A percentile compares a stretch with the other conserved stretches of the same genome.
Evolutionary conservation across 2,329 filamentous ascomycete genomes (phyloP).

Genomic region (Cladosporium phlei): DNA sequence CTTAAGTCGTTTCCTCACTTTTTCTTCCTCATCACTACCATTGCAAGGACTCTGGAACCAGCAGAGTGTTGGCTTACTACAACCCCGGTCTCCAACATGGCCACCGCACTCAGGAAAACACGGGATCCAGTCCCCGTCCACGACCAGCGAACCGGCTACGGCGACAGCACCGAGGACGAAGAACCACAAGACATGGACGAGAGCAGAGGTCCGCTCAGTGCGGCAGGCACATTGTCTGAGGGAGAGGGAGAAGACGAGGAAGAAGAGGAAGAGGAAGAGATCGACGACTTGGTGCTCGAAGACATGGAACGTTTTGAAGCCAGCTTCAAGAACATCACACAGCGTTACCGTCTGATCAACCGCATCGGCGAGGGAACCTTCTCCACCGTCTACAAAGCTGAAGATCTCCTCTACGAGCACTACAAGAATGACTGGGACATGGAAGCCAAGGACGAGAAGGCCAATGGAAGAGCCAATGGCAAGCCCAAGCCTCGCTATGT

Average conservation of each 20-base stretch:
- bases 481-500: conserved; percentile 65
- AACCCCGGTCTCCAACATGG: conserved; percentile 17
- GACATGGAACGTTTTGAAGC: conserved; percentile 84
- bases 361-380: conserved; percentile 98
- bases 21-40: too few relatives aligned
- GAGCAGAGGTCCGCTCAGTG: conserved; percentile 46
- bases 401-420: conserved; percentile 79
- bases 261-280: conserved; percentile 47
- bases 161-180: conserved; percentile 30
- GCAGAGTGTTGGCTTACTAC: neutral
- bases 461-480: conserved; percentile 31
- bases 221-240: conserved; percentile 50
- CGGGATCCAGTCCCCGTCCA: conserved; percentile 22
- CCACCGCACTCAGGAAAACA: conserved; percentile 16
- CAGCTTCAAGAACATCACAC: conserved; percentile 76
- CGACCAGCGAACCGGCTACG: conserved; percentile 16
- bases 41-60: too few relatives aligned
- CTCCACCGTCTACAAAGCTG: conserved; percentile 97
- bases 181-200: conserved; percentile 42
- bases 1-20: too few relatives aligned
- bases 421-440: conserved; percentile 87
- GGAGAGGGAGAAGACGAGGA: conserved; percentile 35
- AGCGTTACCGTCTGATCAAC: conserved; percentile 86
- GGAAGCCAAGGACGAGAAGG: conserved; percentile 57
- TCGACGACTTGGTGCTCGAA: conserved; percentile 66